Conservation (phyloP, 2,329 filamentous ascomycete genomes). For the Calonectria honghensis region DNA sequence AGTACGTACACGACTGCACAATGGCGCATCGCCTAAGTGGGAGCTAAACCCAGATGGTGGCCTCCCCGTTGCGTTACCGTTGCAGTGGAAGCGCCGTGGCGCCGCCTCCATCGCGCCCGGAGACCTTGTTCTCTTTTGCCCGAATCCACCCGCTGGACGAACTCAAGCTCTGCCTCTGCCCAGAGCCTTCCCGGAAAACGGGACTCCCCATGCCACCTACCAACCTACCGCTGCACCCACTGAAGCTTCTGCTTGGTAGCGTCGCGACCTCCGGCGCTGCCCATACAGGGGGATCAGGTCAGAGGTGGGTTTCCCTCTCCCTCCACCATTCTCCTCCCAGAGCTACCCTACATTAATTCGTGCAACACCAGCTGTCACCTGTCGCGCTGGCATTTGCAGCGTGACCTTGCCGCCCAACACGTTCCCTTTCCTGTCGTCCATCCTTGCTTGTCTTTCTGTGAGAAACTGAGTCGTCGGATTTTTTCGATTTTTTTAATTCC, state of each 20-base stretch:
- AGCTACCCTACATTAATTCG: conserved; percentile 20
- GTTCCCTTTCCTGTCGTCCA: not conserved
- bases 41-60: not conserved
- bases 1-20: not conserved
- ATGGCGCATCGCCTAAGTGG: conserved; percentile 23
- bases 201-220: conserved; percentile 10
- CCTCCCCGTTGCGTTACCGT: conserved; percentile 32
- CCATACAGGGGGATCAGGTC: conserved; percentile 10
- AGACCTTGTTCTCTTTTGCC: conserved; percentile 11
- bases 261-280: conserved; percentile 2
- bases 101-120: conserved; percentile 21
- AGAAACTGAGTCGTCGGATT: not conserved
- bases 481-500: not conserved
- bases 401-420: conserved; percentile 21
- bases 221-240: conserved; percentile 9
- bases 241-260: conserved; percentile 4
- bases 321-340: conserved; percentile 20
- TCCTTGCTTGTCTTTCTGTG: not conserved
- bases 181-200: conserved; percentile 19
- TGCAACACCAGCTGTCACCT: conserved; percentile 24
- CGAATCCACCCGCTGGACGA: conserved; percentile 35
- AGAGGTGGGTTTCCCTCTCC: conserved; percentile 31
- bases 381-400: conserved; percentile 12
- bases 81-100: conserved; percentile 28
- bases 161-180: conserved; percentile 2